Evolutionary conservation across 2,329 filamentous ascomycete species (phyloP), one percentile per base, ranked within the genome.

Genomic region (Cercospora beticola): DNA sequence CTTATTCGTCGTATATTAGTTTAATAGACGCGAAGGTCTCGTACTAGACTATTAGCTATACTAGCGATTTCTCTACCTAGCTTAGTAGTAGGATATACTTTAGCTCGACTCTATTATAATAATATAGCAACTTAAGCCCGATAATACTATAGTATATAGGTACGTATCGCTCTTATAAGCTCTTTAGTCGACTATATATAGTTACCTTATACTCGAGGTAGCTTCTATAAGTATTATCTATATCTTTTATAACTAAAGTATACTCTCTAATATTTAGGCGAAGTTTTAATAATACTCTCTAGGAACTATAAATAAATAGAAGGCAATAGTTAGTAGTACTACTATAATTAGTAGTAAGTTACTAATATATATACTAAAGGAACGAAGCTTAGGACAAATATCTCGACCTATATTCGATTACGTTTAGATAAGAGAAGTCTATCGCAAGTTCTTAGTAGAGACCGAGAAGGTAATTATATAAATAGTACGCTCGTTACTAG

Each of bases 161-260:
- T 23, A 60, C 57, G 57, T 60, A 60, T 60, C 57, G 57, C n/a
- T 23, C 57, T 60, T 60, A 23, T 23, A 60, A 30, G 57, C 57
- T 60, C 57, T 60, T 9, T 9, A 60, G 57, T 60, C 57, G 57
- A 60, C n/a, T 23, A 23, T 60, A 60, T 18, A 60, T 23, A 30
- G 57, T 33, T 30, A 9, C 57, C 30, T 60, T 23, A 23, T 60
- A 23, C 57, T 30, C 57, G 23, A 60, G 57, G 30, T 60, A 60
- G 57, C 57, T 60, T n/a, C 30, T 60, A 23, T 60, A 3, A 33
- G 23, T 23, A 28, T 60, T 18, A 9, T 28, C 57, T 23, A 60
- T 60, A 33, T 23, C 57, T 60, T 60, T 60, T 23, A 23, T 23
- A 23, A 60, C 57, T 18, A 60, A 60, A 18, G 57, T 60, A 7